Base-by-base conservation (phyloP, 192 early-diverging fungal genomes). In the Chytriomyces sp. region DNA sequence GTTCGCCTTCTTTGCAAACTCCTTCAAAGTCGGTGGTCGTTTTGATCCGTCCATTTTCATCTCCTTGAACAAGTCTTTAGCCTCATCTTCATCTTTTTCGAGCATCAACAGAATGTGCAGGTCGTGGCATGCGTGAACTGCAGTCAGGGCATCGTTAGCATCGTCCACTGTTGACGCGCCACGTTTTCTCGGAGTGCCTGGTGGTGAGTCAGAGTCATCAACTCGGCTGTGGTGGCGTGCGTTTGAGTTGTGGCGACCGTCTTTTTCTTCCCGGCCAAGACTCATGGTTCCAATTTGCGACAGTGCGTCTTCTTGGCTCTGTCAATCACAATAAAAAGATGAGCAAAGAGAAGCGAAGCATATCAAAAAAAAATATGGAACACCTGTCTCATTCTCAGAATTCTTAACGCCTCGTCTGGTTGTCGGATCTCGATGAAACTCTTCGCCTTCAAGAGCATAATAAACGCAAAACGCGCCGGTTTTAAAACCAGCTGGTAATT, bases 261-360 rank as follows among this genome's bases (percentile, higher is more conserved):
- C 53, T n/a, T 20, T 13, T 57, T 57, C 53, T n/a, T 57, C 53
- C 13, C 59, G 16, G 5, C 24, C 26, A 26, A 64, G 18, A 26
- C 63, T 50, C 26, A 71, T 50, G 11, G 50, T 47, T 10, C 28
- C 69, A 35, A 71, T 71, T 45, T 76, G 64, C 18, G 65, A 49
- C 11, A 76, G 65, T 5, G 75, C 75, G 46, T 69, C 75, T 53
- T 76, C 75, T 67, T 76, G 75, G 26, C 75, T 76, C 75, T 76
- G 20, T 35, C 35, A 4, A 35, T 35, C 3, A 35, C 35, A 4
- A 35, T 35, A 35, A 35, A 35, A 35, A 11, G 5, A 44, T 60
- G 28, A 16, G 48, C 20, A 8, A 26, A 60, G 59, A 28, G 28
- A 28, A 26, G 0, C 5, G 69, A 18, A 43, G 11, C 35, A 3